phyloP scores from a whole-genome alignment of 768 basidiomycete genomes.

The Exidia glandulosa region DNA sequence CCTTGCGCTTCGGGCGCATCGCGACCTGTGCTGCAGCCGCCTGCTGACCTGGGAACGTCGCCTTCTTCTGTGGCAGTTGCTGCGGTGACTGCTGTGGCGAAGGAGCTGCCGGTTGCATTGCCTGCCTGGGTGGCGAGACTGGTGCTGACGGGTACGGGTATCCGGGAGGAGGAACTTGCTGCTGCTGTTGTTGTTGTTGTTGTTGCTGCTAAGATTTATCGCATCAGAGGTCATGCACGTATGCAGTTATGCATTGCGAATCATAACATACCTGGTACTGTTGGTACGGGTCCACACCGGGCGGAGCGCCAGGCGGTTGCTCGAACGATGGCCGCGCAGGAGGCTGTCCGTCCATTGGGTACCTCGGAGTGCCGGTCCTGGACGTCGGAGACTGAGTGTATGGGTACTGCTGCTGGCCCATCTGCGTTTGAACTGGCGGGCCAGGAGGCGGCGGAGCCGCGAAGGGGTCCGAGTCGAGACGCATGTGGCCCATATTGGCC shows the following conservation, averaged over 20 bases:
- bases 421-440: background rate
- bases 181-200: conserved; percentile 10
- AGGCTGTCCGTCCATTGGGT: background rate
- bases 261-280: background rate
- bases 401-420: background rate
- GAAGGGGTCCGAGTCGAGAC: background rate
- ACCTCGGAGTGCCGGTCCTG: background rate
- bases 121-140: conserved; percentile 10
- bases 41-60: conserved; percentile 1
- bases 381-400: background rate
- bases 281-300: too few species aligned
- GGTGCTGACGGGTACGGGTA: conserved; percentile 16
- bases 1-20: conserved; percentile 64
- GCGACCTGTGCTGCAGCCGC: conserved; percentile 9
- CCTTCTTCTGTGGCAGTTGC: conserved; percentile 28
- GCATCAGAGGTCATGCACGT: background rate
- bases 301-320: background rate
- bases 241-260: too few species aligned
- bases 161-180: conserved; percentile 8
- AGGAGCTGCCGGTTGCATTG: conserved; percentile 20
- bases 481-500: background rate
- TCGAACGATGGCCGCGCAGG: background rate
- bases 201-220: background rate
- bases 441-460: background rate
- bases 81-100: conserved; percentile 24